These are phyloP conservation scores for Yamadazyma kanchanaburiensis DNA, from an alignment of 1,139 yeast genomes.

Conservation along the genomic window DNA sequence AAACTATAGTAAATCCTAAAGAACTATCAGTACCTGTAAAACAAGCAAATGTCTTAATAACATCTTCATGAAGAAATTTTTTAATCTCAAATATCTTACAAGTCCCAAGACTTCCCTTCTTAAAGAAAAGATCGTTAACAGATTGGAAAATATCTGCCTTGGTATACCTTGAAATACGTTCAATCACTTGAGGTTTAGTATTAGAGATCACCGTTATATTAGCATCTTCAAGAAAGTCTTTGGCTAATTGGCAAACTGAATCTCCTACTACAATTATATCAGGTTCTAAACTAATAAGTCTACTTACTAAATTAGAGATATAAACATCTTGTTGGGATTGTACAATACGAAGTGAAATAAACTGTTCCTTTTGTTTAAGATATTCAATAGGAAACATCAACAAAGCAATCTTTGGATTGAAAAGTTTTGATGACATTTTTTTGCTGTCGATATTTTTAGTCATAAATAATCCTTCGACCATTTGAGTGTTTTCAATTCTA, in stretches of 20 bases:
- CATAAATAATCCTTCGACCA: conserved; percentile 78
- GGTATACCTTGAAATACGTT: conserved; percentile 75
- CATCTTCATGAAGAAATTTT: conserved; percentile 52
- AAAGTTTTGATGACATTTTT: conserved; percentile 64
- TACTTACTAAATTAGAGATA: conserved; percentile 72
- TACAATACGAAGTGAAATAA: conserved; percentile 79
- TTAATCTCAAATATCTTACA: conserved; percentile 73
- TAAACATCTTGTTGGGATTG: conserved; percentile 88
- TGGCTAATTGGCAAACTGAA: conserved; percentile 80
- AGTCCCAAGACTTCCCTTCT: conserved; percentile 60
- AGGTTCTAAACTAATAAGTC: conserved; percentile 76
- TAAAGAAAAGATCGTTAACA: conserved; percentile 46
- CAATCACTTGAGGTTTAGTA: conserved; percentile 79
- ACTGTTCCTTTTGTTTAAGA: conserved; percentile 65
- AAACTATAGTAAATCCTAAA: conserved; percentile 76
- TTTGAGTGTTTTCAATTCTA: conserved; percentile 51
- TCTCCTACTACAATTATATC: conserved; percentile 79
- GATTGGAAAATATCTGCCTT: conserved; percentile 71
- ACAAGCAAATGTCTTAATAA: conserved; percentile 68
- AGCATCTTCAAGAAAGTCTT: conserved; percentile 65
- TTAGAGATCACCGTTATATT: conserved; percentile 77
- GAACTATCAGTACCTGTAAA: conserved; percentile 74
- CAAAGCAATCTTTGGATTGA: conserved; percentile 72
- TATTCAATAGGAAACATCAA: conserved; percentile 91
- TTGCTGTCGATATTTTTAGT: conserved; percentile 84